Evolutionary conservation across 108 stramenopile genomes (phyloP).

Genomic region (Chaetoceros muelleri): DNA sequence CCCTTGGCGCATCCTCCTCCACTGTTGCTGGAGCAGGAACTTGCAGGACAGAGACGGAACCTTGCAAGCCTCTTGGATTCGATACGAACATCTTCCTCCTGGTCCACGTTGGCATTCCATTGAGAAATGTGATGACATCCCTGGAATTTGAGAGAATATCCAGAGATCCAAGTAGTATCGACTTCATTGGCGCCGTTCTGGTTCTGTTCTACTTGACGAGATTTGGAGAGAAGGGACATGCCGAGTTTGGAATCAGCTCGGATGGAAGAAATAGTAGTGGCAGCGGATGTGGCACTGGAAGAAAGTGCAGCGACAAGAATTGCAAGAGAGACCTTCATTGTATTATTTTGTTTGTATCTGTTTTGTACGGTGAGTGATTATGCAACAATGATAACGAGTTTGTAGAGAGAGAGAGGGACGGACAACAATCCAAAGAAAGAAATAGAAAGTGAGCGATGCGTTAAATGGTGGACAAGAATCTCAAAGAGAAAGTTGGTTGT

Average conservation of each 20-base stretch:
- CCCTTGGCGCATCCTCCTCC: conserved; percentile 44
- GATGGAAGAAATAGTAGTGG: conserved; percentile 9
- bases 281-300: neutral
- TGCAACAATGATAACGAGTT: too few species aligned
- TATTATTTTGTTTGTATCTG: neutral
- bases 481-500: too few species aligned
- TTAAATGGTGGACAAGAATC: too few species aligned
- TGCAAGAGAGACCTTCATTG: neutral
- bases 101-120: conserved; percentile 65
- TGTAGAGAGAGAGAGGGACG: too few species aligned
- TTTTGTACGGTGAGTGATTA: too few species aligned
- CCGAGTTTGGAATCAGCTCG: conserved; percentile 39
- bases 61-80: conserved; percentile 62
- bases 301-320: neutral
- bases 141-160: conserved; percentile 80
- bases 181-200: conserved; percentile 19
- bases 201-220: conserved; percentile 39
- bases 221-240: conserved; percentile 33
- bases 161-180: conserved; percentile 56
- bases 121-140: conserved; percentile 74
- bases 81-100: conserved; percentile 51
- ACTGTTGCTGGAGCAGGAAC: conserved; percentile 35
- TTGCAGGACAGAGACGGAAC: conserved; percentile 71
- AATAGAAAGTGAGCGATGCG: too few species aligned
- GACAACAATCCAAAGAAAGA: too few species aligned